These are phyloP conservation scores for Cercospora brassicicola DNA, from an alignment of 2,329 filamentous ascomycete species.

Conservation along the genomic window DNA sequence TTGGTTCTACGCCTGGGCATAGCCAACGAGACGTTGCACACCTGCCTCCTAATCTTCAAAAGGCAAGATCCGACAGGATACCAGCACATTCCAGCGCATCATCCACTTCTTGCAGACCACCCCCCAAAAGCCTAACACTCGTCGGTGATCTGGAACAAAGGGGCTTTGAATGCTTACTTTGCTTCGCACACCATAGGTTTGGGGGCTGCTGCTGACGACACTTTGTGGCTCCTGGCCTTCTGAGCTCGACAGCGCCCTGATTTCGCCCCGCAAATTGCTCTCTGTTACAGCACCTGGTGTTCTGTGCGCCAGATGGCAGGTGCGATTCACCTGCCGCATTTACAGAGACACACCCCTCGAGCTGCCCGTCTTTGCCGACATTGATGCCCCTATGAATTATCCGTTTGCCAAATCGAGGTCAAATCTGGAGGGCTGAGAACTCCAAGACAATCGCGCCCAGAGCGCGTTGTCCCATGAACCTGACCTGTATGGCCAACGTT, in stretches of 20 bases:
- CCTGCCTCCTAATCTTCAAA: background rate
- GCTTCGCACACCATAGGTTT: background rate
- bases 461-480: background rate
- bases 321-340: background rate
- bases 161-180: background rate
- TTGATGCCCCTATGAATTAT: background rate
- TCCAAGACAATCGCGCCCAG: background rate
- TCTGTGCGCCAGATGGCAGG: background rate
- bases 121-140: constrained; percentile 1
- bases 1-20: constrained; percentile 1
- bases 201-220: background rate
- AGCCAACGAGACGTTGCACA: background rate
- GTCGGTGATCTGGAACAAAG: constrained; percentile 1
- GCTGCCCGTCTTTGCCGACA: background rate
- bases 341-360: background rate
- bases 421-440: background rate
- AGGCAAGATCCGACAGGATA: constrained; percentile 9
- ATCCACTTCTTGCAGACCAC: background rate
- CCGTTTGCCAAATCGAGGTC: background rate
- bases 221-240: background rate
- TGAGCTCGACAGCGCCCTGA: background rate
- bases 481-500: background rate
- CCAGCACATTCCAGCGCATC: constrained; percentile 18
- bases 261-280: background rate
- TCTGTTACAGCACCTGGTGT: background rate